Base-by-base conservation (phyloP, 352 stramenopile genomes). In the Halophytophthora polymorphica region DNA sequence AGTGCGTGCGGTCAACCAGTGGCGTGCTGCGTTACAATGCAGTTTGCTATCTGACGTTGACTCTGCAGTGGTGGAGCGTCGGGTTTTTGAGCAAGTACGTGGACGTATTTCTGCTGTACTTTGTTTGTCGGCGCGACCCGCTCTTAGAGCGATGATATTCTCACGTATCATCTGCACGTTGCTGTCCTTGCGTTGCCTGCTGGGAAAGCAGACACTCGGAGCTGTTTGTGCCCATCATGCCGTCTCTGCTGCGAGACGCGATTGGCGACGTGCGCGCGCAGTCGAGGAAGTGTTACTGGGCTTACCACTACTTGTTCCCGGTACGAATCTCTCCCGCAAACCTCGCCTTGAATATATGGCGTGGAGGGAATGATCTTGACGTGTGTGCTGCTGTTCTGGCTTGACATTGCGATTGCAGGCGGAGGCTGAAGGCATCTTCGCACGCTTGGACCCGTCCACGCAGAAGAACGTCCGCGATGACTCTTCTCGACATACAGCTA, bases 281-380 rank as follows among this genome's bases (percentile, higher is more conserved):
- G 40, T 76, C 81, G 23, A 70, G 83, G 52, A 89, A 90, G 43
- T 92, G 78, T 31, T 94, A 80, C 45, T 94, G 83, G 83, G 70
- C 77, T 13, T 78, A 84, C 40, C 77, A 92, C 35, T 34, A 76
- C 21, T 48, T 89, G 6, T 93, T 91, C 29, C 60, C 73, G 22
- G 78, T 86, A 60, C 13, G 47, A 15, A 40, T 29, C 56, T 12
- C 18, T 57, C n/a, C 19, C 19, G 14, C 17, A 25, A 48, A 19
- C 0, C 12, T 35, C 12, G 10, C 3, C 19, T 45, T 29, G 3
- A 19, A 45, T 13, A 5, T 45, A 23, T 45, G 3, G 12, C 15
- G 6, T 43, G n/a, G 7, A 43, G 0, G 25, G 14, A 6, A 19
- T 23, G 19, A 11, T 23, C 22, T 34, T 15, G 21, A 18, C 10